Evolutionary conservation across 2,329 filamentous ascomycete species (phyloP).

Genomic region (Monilinia fructicola): DNA sequence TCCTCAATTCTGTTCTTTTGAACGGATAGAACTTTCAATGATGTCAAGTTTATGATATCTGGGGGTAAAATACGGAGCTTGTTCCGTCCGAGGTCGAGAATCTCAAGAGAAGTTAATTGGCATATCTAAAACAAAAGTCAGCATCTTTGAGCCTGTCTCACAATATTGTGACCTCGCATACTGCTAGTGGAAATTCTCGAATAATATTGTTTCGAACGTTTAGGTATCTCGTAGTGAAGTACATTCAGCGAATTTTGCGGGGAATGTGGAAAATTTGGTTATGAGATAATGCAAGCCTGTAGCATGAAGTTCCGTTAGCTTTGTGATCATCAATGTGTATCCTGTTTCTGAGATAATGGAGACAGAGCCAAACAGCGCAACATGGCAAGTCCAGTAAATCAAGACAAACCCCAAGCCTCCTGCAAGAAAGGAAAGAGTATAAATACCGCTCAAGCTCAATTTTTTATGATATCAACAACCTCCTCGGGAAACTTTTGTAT

Average conservation of each 20-base stretch:
- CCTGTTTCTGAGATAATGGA: neutral
- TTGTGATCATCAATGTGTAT: neutral
- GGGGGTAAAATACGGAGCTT: conserved; percentile 75
- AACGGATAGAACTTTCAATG: conserved; percentile 84
- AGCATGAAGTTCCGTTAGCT: conserved; percentile 34
- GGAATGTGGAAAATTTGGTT: conserved; percentile 71
- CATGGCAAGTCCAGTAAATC: neutral
- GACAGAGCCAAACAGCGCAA: neutral
- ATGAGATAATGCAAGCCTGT: conserved; percentile 76
- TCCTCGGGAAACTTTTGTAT: conserved; percentile 53
- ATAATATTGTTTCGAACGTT: conserved; percentile 78
- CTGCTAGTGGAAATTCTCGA: conserved; percentile 62
- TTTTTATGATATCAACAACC: conserved; percentile 42
- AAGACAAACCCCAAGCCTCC: conserved; percentile 9
- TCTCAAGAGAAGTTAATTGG: conserved; percentile 82
- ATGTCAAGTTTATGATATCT: conserved; percentile 76
- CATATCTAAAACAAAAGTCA: conserved; percentile 62
- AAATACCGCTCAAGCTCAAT: conserved; percentile 41
- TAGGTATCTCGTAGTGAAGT: conserved; percentile 73
- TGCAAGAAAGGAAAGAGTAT: conserved; percentile 23
- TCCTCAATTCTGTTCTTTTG: conserved; percentile 85
- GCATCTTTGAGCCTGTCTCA: conserved; percentile 5
- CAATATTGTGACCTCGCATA: conserved; percentile 44
- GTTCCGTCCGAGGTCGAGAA: conserved; percentile 88
- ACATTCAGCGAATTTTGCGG: conserved; percentile 71